These are phyloP conservation scores for Manihot esculenta DNA, from an alignment of 441 rosid species.

Conservation along the genomic window DNA sequence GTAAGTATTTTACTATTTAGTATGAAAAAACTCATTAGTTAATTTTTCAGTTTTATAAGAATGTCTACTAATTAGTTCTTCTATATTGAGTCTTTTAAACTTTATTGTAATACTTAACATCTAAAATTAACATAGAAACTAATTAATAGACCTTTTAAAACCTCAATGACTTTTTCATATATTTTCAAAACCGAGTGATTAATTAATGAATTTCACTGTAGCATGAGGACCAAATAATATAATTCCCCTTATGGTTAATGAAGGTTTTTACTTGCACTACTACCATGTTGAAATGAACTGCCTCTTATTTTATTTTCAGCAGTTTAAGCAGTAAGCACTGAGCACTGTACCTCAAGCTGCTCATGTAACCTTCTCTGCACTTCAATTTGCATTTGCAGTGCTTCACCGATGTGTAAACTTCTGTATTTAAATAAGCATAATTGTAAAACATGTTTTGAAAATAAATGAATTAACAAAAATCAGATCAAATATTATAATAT, in stretches of 20 bases:
- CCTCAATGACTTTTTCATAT: no score
- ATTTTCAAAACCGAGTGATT: no score
- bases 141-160: no score
- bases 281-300: not conserved
- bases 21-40: no score
- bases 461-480: not conserved
- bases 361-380: slow-evolving; percentile 95
- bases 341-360: slow-evolving; percentile 76
- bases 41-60: no score
- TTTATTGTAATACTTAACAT: no score
- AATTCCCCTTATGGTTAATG: not conserved
- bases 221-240: no score
- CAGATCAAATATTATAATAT: not conserved
- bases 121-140: no score
- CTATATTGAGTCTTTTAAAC: no score
- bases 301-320: not conserved
- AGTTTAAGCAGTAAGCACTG: not conserved
- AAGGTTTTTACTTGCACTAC: not conserved
- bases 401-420: slow-evolving; percentile 68
- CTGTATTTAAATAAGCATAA: slow-evolving; percentile 40
- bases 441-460: not conserved
- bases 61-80: no score
- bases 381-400: slow-evolving; percentile 97
- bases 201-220: no score
- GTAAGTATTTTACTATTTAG: no score